Evolutionary conservation across 208 protist genomes (phyloP), one percentile per base, ranked within the genome.

Genomic region (Acanthamoeba quina): DNA sequence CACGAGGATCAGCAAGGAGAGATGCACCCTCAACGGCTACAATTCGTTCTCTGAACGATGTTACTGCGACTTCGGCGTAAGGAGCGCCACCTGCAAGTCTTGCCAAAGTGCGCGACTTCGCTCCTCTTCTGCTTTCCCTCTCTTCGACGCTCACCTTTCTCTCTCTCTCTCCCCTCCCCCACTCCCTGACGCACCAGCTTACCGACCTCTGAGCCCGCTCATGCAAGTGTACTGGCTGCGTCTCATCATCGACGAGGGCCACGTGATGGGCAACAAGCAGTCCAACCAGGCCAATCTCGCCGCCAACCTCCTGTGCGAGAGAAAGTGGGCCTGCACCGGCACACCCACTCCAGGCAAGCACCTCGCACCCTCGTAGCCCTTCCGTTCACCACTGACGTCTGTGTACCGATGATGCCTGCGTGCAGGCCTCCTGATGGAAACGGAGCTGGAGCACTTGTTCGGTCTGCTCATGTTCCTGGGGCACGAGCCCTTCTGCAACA

Each of bases 191-290:
- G 9, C 29, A 24, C 54, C 44, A 54, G 52, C 68, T 1, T 68
- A 90, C 34, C 37, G 29, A 21, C 31, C 78, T 4, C 13, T 60
- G 44, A 64, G 74, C 47, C 76, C 90, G 37, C 37, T 96, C 17
- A 70, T 96, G 41, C 58, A 78, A 74, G 72, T 96, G 6, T 62
- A 95, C 76, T 96, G 95, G 95, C n/a, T 92, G 64, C 86, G 95
- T 37, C 37, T 96, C 17, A 96, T 96, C n/a, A n/a, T 96, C 0
- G 95, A 96, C 66, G 95, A 96, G 76, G 95, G 95, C n/a, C 95
- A 96, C 56, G 85, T 95, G 5, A 70, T 96, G 37, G 94, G 94
- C 31, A 96, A 94, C 10, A 47, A 54, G 9, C 60, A 89, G 5
- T 94, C 95, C 1, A 95, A 95, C 15, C 41, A 96, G 5, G 70